Conservation (phyloP, 805 yeast species). For the Scheffersomyces coipomensis region DNA sequence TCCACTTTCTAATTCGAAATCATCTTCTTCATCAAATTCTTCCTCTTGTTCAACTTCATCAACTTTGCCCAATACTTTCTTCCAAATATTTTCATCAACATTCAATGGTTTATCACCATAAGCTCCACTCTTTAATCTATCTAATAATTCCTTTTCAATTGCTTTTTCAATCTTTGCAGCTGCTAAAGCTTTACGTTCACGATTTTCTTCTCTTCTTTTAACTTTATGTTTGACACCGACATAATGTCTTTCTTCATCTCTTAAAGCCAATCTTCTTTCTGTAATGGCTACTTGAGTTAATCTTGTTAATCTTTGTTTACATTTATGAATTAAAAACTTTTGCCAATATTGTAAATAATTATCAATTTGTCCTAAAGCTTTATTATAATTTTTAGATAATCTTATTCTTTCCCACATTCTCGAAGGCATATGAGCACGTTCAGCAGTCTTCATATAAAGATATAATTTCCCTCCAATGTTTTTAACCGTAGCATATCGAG, state of each 20-base stretch:
- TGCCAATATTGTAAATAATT: slow-evolving; percentile 90
- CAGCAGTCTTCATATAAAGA: slow-evolving; percentile 94
- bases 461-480: slow-evolving; percentile 76
- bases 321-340: slow-evolving; percentile 83
- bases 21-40: slow-evolving; percentile 57
- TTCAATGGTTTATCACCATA: slow-evolving; percentile 97
- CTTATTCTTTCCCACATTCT: slow-evolving; percentile 94
- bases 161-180: slow-evolving; percentile 97
- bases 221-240: slow-evolving; percentile 94
- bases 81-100: slow-evolving; percentile 95
- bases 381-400: slow-evolving; percentile 82
- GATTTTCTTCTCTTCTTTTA: slow-evolving; percentile 86
- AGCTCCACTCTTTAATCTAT: slow-evolving; percentile 94
- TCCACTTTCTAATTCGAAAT: slow-evolving; percentile 46
- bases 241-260: slow-evolving; percentile 88
- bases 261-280: slow-evolving; percentile 87
- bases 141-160: slow-evolving; percentile 91
- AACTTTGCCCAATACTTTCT: slow-evolving; percentile 77
- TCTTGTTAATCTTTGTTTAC: slow-evolving; percentile 94
- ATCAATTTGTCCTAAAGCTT: slow-evolving; percentile 87
- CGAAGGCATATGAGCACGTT: slow-evolving; percentile 93
- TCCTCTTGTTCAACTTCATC: slow-evolving; percentile 62
- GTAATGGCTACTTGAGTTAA: slow-evolving; percentile 94
- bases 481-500: slow-evolving; percentile 85
- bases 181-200: slow-evolving; percentile 94